A percentile compares a stretch with the other conserved stretches of the same genome.
These are phyloP conservation scores for Sarocladium kiliense DNA, from an alignment of 2,329 filamentous ascomycete genomes.

Conservation along the genomic window DNA sequence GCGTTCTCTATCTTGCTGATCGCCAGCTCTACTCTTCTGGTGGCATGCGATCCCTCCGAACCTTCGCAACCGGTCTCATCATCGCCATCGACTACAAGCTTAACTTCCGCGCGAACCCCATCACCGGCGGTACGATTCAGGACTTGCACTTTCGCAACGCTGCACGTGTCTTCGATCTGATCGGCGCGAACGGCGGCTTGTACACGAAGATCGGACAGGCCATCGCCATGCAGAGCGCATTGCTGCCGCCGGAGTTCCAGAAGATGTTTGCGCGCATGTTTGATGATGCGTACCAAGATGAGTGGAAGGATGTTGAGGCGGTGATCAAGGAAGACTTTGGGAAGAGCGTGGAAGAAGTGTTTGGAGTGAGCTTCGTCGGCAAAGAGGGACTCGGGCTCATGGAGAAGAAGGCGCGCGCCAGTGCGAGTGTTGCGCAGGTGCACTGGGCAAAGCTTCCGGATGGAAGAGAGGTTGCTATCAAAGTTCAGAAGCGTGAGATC, in stretches of 20 bases:
- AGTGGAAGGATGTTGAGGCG: conserved; percentile 77
- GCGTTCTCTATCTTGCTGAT: conserved; percentile 64
- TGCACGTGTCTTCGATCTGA: conserved; percentile 72
- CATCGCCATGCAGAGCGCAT: conserved; percentile 95
- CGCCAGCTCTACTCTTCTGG: conserved; percentile 72
- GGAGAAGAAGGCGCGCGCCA: conserved; percentile 60
- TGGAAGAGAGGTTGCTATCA: conserved; percentile 88
- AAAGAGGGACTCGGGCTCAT: conserved; percentile 62
- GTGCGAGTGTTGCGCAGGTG: conserved; percentile 92
- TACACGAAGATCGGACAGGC: conserved; percentile 98
- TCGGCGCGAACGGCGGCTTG: conserved; percentile 82
- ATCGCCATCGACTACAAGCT: conserved; percentile 93
- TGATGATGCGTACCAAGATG: conserved; percentile 91
- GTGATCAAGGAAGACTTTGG: conserved; percentile 88
- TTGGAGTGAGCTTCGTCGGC: conserved; percentile 77
- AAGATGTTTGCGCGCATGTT: conserved; percentile 97
- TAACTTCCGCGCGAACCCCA: conserved; percentile 81
- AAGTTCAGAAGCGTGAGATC: conserved; percentile 96
- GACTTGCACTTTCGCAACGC: conserved; percentile 82
- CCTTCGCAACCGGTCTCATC: conserved; percentile 72
- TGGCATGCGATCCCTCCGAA: conserved; percentile 71
- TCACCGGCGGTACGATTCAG: conserved; percentile 65
- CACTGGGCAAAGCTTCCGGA: conserved; percentile 87
- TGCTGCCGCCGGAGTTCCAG: conserved; percentile 90
- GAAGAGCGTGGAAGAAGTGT: conserved; percentile 82